Evolutionary conservation across 805 yeast species (phyloP).

Genomic region (Barnettozyma californica): DNA sequence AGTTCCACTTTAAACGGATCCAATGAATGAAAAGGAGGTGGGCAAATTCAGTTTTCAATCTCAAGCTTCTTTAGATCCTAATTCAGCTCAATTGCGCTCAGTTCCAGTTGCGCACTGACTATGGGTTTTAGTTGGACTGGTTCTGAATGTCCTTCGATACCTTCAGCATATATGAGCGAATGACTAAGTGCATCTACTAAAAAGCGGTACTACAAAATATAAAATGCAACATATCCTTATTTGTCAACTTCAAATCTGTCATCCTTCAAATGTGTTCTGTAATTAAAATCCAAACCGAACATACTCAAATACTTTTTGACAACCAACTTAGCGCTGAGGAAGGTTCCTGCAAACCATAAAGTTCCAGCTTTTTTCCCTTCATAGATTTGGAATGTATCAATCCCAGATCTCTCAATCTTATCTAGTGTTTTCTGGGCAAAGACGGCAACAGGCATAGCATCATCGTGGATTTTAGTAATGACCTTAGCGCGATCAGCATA

Average conservation of each 20-base stretch:
- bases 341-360: constrained; percentile 6
- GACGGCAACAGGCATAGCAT: constrained; percentile 29
- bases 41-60: no score
- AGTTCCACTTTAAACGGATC: no score
- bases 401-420: constrained; percentile 25
- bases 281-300: constrained; percentile 20
- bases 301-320: constrained; percentile 16
- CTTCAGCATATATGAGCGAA: no score
- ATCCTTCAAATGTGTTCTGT: constrained; percentile 17
- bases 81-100: no score
- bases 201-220: no score
- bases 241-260: not conserved
- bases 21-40: no score
- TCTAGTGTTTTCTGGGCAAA: constrained; percentile 38
- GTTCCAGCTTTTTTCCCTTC: constrained; percentile 19
- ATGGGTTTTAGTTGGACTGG: no score
- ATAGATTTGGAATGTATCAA: constrained; percentile 16
- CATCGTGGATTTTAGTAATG: constrained; percentile 1
- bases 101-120: no score
- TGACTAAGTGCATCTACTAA: no score
- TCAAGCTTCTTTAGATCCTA: no score
- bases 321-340: constrained; percentile 10
- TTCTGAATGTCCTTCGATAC: no score
- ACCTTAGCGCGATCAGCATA: constrained; percentile 10
- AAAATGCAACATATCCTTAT: no score